Evolutionary conservation across 495 filamentous ascomycete genomes (phyloP), one percentile per base, ranked within the genome.

Genomic region (Tuber umbilicatum): DNA sequence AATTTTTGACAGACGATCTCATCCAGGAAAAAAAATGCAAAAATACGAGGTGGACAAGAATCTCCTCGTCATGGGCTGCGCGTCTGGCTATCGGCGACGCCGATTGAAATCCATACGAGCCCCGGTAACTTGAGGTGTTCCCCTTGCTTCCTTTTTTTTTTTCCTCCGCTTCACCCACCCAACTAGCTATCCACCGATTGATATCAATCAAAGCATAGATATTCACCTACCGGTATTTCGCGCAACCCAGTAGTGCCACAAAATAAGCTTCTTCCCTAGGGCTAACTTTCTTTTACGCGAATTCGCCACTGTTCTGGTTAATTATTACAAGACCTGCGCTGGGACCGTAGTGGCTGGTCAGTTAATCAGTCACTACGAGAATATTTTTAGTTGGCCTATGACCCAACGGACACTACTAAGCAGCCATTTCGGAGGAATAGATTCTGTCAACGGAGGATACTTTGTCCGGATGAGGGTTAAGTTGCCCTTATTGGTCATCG

Each of bases 231-330:
- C 41, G 0, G 0, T 42, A 5, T 35, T 64, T 4, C 55, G 17
- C 55, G 17, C 55, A 6, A 2, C 23, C 23, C 23, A 55, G 23
- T 23, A 9, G 27, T 35, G 55, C 55, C 27, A 27, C 55, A 64
- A 64, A 35, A 64, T 35, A 64, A 64, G 55, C 55, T 64, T 64
- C 55, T 64, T 64, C 55, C 55, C 16, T 64, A 35, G 55, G 55
- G 55, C 55, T 64, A 31, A 64, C 27, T 64, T 35, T 64, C 55
- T 31, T 27, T 64, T 35, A 64, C 10, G 55, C 55, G 55, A 35
- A 64, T 35, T 17, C 55, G 31, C 55, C 9, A 64, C 55, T 64
- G 14, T 64, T 64, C 55, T 64, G 5, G 55, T 64, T 17, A 35
- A 35, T 35, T 35, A 17, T 31, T 35, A 64, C 55, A 64, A 14